Evolutionary conservation across 2,329 filamentous ascomycete species (phyloP), one percentile per base, ranked within the genome.

Genomic region (Tolypocladium endophyticum): DNA sequence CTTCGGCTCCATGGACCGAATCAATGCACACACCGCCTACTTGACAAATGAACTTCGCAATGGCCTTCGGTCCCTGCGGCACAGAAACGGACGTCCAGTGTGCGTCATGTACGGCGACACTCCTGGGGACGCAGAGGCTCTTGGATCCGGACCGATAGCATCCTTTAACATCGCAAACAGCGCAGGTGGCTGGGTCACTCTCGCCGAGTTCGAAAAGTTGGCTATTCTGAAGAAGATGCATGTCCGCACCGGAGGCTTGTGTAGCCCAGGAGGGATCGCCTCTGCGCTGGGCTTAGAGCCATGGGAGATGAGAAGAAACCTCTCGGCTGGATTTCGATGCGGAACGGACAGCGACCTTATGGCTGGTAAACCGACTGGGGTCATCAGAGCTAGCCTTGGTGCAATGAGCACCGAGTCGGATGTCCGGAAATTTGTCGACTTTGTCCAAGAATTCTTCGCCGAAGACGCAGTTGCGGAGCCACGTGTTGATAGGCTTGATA

Each of bases 251-350:
- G 94, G 94, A 6, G 89, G 91, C 0, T 79, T 97, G 1, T 99
- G 94, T 74, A 97, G 96, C 67, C 93, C 94, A 1, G 94, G 92
- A 12, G 92, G 92, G 1, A 83, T 96, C 60, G 88, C 92, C 18
- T 79, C 81, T 1, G 84, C 86, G 25, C 80, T 97, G n/a, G 77
- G 79, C 1, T 79, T 97, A 58, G 81, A 87, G 55, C 85, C 90
- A 0, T 88, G 87, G 83, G 92, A 97, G 69, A 87, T 97, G 81
- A 87, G 81, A 65, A 81, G 82, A 61, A 96, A 96, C 70, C 96
- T 94, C 67, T 90, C 88, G 0, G 84, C 87, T 2, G 94, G 94
- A 0, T 86, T 92, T 69, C 84, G 90, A 45, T 99, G 94, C 71
- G 92, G 92, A 8, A 83, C 85, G 58, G 90, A 92, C 23, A 87